Percentiles rank a stretch among this genome's conserved stretches.
Conservation (phyloP, 768 basidiomycete species). For the Podaxis mareebaensis region DNA sequence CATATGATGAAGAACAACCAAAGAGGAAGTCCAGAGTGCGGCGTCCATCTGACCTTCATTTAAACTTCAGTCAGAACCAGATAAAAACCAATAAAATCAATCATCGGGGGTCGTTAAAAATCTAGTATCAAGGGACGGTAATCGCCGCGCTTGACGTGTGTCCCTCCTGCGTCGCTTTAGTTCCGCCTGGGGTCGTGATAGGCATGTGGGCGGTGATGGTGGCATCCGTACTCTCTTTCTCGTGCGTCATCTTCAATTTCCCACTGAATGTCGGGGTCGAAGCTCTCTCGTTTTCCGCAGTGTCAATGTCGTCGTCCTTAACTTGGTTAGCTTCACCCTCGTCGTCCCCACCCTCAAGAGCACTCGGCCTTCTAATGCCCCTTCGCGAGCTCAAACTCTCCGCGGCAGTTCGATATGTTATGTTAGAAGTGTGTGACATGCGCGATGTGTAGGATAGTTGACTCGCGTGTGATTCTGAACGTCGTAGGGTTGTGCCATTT, state of each 20-base stretch:
- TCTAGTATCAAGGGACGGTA: background rate
- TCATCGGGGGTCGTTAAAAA: background rate
- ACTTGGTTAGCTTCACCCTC: background rate
- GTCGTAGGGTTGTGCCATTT: background rate
- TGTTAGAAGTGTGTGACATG: background rate
- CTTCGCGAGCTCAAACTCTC: conserved; percentile 17
- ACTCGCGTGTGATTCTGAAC: conserved; percentile 15
- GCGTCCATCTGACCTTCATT: background rate
- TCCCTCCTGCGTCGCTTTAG: background rate
- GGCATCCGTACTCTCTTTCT: conserved; percentile 22
- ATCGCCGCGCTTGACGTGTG: conserved; percentile 1
- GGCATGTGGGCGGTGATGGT: conserved; percentile 13
- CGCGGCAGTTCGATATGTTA: conserved; percentile 18
- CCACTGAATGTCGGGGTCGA: conserved; percentile 21
- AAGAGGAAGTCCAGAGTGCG: background rate
- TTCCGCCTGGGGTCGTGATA: background rate
- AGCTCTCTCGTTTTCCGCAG: conserved; percentile 6
- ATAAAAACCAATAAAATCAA: background rate
- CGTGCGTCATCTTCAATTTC: conserved; percentile 12
- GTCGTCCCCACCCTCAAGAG: background rate
- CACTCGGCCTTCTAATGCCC: background rate
- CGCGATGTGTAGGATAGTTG: conserved; percentile 10
- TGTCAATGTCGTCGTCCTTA: background rate
- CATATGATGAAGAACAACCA: background rate
- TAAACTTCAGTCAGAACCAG: background rate